Evolutionary conservation across 805 yeast genomes (phyloP), one percentile per base, ranked within the genome.

Genomic region (Candida quercuum): DNA sequence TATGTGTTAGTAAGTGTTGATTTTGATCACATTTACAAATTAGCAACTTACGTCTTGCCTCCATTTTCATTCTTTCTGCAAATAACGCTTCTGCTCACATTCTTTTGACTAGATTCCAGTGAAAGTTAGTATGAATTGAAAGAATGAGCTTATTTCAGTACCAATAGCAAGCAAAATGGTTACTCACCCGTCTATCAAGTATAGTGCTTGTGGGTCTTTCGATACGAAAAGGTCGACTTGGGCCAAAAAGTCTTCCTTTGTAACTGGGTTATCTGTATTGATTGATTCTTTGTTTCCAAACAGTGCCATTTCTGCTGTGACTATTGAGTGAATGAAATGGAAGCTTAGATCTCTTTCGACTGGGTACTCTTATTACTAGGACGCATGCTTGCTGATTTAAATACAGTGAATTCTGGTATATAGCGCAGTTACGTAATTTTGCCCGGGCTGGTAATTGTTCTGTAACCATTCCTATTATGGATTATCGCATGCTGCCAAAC

Each of bases 21-120:
- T 20, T 15, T 14, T 15, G 12, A 14, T 22, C 3, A 6, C n/a
- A 4, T 9, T 5, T 6, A 14, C 7, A 13, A 12, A 22, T 19
- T 4, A 3, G n/a, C n/a, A n/a, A 49, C 59, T 44, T 33, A 54
- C 56, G 56, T 51, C 45, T 71, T 67, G 20, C 74, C 73, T 8
- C 72, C 73, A 24, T 51, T 46, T 10, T 51, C 63, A 43, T 64
- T 67, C 42, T 51, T 54, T 42, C 74, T 69, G 51, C 77, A 72
- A 27, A 72, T 71, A 26, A 69, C 64, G 46, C 75, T 67, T 41
- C 61, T 49, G 1, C 28, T 19, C 3, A 39, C 17, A 2, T 37
- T 41, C 27, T 49, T 52, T 4, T 40, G n/a, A 26, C 36, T 22
- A 10, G 9, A 12, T 10, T 23, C 18, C 16, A n/a, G n/a, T n/a